Evolutionary conservation across 768 basidiomycete species (phyloP).

Genomic region (Russula lepida): DNA sequence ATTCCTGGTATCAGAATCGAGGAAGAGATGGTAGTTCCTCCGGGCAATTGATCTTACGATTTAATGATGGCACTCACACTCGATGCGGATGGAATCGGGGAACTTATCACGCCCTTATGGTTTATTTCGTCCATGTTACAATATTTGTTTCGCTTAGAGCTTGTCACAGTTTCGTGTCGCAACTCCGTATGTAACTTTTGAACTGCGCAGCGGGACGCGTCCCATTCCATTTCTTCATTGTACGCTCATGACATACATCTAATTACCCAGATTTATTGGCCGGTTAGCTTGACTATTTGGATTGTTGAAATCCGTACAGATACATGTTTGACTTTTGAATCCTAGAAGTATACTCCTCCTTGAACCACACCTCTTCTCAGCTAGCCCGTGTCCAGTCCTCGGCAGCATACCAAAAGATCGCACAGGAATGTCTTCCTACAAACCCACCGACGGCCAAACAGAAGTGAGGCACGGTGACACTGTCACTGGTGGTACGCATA

Average conservation of each 20-base stretch:
- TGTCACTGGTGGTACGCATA: constrained; percentile 39
- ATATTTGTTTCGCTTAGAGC: neutral
- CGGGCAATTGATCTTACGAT: constrained; percentile 2
- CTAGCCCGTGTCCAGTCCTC: constrained; percentile 9
- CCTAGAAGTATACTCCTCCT: constrained; percentile 8
- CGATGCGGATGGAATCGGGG: neutral
- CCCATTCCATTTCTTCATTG: neutral
- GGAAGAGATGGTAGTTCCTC: constrained; percentile 29
- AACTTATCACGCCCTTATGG: neutral
- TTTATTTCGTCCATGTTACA: neutral
- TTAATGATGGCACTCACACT: neutral
- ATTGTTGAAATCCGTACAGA: constrained; percentile 77
- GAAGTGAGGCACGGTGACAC: constrained; percentile 8
- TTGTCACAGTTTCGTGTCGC: neutral
- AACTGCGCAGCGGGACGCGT: no score
- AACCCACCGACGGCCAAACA: constrained; percentile 15
- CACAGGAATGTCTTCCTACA: constrained; percentile 13
- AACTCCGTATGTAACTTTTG: neutral
- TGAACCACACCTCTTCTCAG: constrained; percentile 4
- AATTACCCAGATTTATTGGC: constrained; percentile 6
- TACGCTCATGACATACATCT: neutral
- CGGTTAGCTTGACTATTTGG: constrained; percentile 29
- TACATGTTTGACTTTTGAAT: constrained; percentile 27
- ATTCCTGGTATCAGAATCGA: constrained; percentile 23
- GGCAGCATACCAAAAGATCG: neutral